phyloP scores from a whole-genome alignment of 495 filamentous ascomycete genomes.

The Penicillium egyptiacum region DNA sequence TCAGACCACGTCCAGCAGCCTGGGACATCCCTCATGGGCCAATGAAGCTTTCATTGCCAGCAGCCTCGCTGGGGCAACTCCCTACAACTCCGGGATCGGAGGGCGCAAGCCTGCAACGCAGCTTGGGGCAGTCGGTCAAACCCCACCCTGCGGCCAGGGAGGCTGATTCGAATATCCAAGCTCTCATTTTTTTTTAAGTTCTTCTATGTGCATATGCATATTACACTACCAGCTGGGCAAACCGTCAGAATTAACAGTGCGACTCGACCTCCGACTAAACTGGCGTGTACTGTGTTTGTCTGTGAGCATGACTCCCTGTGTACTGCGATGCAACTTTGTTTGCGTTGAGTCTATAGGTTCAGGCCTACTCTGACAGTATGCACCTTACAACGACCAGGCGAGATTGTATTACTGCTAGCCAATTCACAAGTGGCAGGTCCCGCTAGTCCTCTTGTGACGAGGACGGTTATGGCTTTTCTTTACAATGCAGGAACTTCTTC shows the following conservation, averaged over 20 bases:
- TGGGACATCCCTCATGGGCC: slow-evolving; percentile 38
- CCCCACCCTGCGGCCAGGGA: slow-evolving; percentile 49
- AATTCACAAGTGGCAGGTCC: slow-evolving; percentile 1
- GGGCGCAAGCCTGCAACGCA: slow-evolving; percentile 36
- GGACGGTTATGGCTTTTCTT: not conserved
- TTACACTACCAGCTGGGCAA: slow-evolving; percentile 1
- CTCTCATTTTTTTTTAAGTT: slow-evolving; percentile 5
- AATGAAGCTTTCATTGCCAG: slow-evolving; percentile 48
- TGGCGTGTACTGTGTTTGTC: slow-evolving; percentile 6
- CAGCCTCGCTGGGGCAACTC: slow-evolving; percentile 28
- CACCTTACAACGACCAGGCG: slow-evolving; percentile 5
- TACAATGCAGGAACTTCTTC: not conserved
- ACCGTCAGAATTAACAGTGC: slow-evolving; percentile 1
- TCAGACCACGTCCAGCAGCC: slow-evolving; percentile 34
- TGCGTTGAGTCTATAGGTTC: not conserved
- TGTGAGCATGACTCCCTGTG: not conserved
- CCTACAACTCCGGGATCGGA: slow-evolving; percentile 28
- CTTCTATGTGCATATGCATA: slow-evolving; percentile 16
- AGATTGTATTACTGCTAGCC: slow-evolving; percentile 8
- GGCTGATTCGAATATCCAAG: slow-evolving; percentile 35
- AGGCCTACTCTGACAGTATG: not conserved
- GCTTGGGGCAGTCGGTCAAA: slow-evolving; percentile 48
- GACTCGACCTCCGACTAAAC: not conserved
- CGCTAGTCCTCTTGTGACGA: slow-evolving; percentile 6
- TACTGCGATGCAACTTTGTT: not conserved